These are phyloP conservation scores for Penicillium sumatraense DNA, from an alignment of 2,329 filamentous ascomycete species.

Conservation along the genomic window DNA sequence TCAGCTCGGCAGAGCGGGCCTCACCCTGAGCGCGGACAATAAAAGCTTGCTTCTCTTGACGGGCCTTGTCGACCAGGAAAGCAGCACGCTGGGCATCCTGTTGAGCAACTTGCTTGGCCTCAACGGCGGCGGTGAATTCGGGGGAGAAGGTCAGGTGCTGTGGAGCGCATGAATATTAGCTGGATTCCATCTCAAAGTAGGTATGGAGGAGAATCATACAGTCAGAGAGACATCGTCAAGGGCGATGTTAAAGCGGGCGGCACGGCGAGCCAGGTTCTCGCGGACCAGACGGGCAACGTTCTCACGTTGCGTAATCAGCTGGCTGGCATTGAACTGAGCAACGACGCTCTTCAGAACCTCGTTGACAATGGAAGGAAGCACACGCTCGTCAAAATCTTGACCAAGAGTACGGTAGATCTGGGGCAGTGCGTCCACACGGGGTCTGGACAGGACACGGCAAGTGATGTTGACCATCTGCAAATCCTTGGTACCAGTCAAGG, in stretches of 20 bases:
- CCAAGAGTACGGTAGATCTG: conserved; percentile 97
- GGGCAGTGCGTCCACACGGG: conserved; percentile 83
- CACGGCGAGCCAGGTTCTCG: conserved; percentile 88
- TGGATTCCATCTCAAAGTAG: not conserved
- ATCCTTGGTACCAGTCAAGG: conserved; percentile 97
- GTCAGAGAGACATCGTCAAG: conserved; percentile 97
- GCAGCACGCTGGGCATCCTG: conserved; percentile 97
- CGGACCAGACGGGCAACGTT: conserved; percentile 89
- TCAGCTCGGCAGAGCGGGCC: conserved; percentile 94
- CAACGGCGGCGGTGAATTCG: conserved; percentile 71
- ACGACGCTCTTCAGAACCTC: conserved; percentile 99
- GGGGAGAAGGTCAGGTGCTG: conserved; percentile 71
- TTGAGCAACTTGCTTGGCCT: conserved; percentile 72
- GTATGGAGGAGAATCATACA: conserved; percentile 55
- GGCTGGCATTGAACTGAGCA: conserved; percentile 97
- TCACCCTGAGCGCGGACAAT: conserved; percentile 99
- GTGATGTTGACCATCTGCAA: conserved; percentile 99
- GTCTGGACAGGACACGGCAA: conserved; percentile 95
- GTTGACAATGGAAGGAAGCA: conserved; percentile 96
- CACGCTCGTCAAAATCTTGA: conserved; percentile 94
- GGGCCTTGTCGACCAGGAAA: conserved; percentile 97
- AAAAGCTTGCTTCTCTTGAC: conserved; percentile 99
- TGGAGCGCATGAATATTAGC: conserved; percentile 11
- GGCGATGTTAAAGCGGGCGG: conserved; percentile 95
- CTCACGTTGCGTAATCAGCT: conserved; percentile 98